Evolutionary conservation across 305 asterid species (phyloP), one percentile per base, ranked within the genome.

Genomic region (Rubia peregrina): DNA sequence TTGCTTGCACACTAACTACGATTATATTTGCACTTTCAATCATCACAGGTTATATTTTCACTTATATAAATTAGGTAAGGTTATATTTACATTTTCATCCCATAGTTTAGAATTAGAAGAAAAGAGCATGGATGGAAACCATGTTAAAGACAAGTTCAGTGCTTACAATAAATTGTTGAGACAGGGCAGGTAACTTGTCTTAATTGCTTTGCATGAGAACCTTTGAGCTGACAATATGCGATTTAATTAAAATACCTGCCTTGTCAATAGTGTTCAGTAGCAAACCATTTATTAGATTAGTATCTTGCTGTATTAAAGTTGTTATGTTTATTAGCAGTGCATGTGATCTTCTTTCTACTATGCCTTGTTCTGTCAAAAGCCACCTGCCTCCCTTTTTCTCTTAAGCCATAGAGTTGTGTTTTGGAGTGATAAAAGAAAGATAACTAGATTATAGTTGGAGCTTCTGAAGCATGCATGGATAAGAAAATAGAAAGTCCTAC

Each of bases 91-190:
- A n/a, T 77, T 77, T 61, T 81, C 80, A 33, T 78, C 88, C 71
- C 78, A 76, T 68, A 72, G 80, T 81, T 80, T 84, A 74, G 83
- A 83, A 78, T 81, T 84, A 74, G 83, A 83, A 78, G 84, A 78
- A 73, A 84, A 83, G 78, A 81, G 78, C 75, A 74, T 69, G 30
- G 59, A 80, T 69, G 71, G 76, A 73, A 82, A 75, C 67, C 76
- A 81, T 80, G 81, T 87, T 79, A 74, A 85, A 21, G 85, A 87
- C 82, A 85, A 85, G 63, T 83, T 89, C 71, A 87, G 89, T 73
- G 91, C 83, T 76, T 94, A 89, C 81, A 80, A 87, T 80, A 88
- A 80, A 77, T 90, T 88, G 72, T 75, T 94, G 80, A 83, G 91
- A 85, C 90, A 91, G 80, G 96, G 90, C 80, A 86, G 99, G 99